Percentiles rank a stretch among this genome's conserved stretches.
phyloP scores from a whole-genome alignment of 192 early-diverging fungal species.

The Podila epigama region DNA sequence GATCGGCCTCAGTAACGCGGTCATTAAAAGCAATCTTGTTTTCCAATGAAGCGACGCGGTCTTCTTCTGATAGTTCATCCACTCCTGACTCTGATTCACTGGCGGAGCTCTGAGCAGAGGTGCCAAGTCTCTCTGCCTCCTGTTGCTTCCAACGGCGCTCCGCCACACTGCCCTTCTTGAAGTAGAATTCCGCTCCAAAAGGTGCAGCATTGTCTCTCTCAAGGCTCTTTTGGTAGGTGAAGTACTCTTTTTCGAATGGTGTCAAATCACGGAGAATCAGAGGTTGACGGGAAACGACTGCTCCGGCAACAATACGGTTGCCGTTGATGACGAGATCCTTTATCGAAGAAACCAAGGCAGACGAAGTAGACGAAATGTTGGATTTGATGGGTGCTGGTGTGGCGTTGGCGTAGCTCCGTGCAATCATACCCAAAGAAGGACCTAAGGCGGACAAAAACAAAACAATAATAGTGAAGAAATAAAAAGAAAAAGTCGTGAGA shows the following conservation, averaged over 20 bases:
- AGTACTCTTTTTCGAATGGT: conserved; percentile 74
- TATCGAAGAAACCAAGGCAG: conserved; percentile 27
- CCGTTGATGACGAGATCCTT: conserved; percentile 49
- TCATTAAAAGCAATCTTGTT: conserved; percentile 63
- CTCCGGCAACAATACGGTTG: conserved; percentile 58
- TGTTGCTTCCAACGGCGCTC: conserved; percentile 69
- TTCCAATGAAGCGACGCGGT: conserved; percentile 51
- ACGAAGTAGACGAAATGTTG: conserved; percentile 36
- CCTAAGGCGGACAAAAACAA: conserved; percentile 4
- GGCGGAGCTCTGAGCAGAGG: too few species aligned
- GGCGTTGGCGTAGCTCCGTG: conserved; percentile 27
- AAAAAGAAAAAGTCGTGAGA: neutral
- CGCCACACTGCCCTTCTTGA: conserved; percentile 78
- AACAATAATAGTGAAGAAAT: neutral
- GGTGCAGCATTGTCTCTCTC: conserved; percentile 59
- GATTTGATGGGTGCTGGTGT: conserved; percentile 33
- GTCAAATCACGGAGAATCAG: conserved; percentile 66
- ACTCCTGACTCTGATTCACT: conserved; percentile 4
- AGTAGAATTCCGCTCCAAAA: conserved; percentile 75
- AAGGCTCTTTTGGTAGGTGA: conserved; percentile 69
- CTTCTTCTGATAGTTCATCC: conserved; percentile 45
- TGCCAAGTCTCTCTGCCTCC: conserved; percentile 34
- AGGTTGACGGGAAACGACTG: conserved; percentile 77
- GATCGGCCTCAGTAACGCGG: conserved; percentile 71
- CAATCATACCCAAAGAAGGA: conserved; percentile 20